Percentiles rank a stretch among this genome's conserved stretches.
Conservation (phyloP, 768 basidiomycete genomes). For the Suillus paluster region DNA sequence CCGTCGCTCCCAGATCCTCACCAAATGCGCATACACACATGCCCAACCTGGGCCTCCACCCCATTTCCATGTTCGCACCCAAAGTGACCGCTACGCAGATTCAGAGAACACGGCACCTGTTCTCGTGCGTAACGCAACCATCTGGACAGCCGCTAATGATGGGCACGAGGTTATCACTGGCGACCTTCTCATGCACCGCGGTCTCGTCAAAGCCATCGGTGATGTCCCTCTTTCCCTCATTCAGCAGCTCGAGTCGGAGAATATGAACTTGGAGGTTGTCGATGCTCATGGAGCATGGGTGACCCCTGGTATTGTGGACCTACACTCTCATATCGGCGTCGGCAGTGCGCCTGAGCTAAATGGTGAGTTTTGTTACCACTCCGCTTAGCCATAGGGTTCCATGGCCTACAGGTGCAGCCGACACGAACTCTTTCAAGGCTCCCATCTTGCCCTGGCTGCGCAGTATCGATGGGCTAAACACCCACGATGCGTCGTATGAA, state of each 20-base stretch:
- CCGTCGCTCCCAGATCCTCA: conserved; percentile 33
- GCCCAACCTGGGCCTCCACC: conserved; percentile 46
- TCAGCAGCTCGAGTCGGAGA: conserved; percentile 31
- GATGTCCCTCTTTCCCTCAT: conserved; percentile 34
- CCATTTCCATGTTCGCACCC: conserved; percentile 51
- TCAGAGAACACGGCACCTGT: conserved; percentile 57
- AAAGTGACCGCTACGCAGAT: conserved; percentile 68
- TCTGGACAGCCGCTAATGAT: conserved; percentile 81
- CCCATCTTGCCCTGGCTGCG: conserved; percentile 70
- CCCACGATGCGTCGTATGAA: conserved; percentile 46
- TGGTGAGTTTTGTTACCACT: conserved; percentile 21
- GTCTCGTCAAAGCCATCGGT: conserved; percentile 66
- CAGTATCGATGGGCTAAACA: conserved; percentile 50
- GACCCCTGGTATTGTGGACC: conserved; percentile 70
- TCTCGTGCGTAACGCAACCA: conserved; percentile 72
- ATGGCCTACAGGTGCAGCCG: conserved; percentile 44
- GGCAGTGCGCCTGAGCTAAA: conserved; percentile 36
- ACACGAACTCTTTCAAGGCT: conserved; percentile 59
- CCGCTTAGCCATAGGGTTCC: conserved; percentile 14
- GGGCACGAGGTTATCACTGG: conserved; percentile 68
- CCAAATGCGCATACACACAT: conserved; percentile 49
- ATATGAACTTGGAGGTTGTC: conserved; percentile 48
- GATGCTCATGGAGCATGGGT: conserved; percentile 77
- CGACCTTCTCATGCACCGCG: conserved; percentile 72
- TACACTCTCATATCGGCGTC: conserved; percentile 54